These are phyloP conservation scores for Pythium phragmiticola DNA, from an alignment of 352 stramenopile genomes.

Conservation along the genomic window DNA sequence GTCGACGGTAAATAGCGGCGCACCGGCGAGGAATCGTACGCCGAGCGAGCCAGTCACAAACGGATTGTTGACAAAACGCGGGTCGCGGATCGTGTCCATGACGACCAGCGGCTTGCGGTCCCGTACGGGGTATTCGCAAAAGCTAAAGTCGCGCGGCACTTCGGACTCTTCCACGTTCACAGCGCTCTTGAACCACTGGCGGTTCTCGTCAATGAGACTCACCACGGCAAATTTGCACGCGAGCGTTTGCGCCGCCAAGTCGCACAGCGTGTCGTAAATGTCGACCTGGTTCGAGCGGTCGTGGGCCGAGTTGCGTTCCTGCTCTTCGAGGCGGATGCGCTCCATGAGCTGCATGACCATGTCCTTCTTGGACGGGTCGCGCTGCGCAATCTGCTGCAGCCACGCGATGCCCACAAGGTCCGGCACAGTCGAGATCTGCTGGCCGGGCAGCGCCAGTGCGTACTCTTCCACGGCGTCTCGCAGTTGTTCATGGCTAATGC, in stretches of 20 bases:
- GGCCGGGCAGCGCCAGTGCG: constrained; percentile 58
- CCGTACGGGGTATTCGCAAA: constrained; percentile 79
- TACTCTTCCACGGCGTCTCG: constrained; percentile 71
- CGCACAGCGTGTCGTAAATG: constrained; percentile 84
- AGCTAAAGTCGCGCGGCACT: constrained; percentile 82
- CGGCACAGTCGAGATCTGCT: constrained; percentile 55
- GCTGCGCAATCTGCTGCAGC: constrained; percentile 64
- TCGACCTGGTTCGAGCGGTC: constrained; percentile 57
- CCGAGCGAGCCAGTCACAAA: constrained; percentile 89
- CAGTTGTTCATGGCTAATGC: constrained; percentile 42
- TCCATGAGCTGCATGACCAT: constrained; percentile 77
- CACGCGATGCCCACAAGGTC: constrained; percentile 79
- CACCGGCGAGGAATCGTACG: constrained; percentile 93
- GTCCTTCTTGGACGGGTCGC: constrained; percentile 65
- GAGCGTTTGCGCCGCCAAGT: constrained; percentile 72
- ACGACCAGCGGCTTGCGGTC: constrained; percentile 81
- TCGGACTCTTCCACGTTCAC: constrained; percentile 76
- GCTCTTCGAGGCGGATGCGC: constrained; percentile 48
- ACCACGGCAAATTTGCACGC: constrained; percentile 80
- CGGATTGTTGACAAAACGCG: constrained; percentile 86
- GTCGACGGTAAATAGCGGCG: constrained; percentile 88
- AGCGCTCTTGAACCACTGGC: constrained; percentile 94
- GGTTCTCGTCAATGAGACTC: constrained; percentile 91
- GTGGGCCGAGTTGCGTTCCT: constrained; percentile 18
- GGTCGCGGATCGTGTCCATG: constrained; percentile 85